Conservation (phyloP, 2,329 filamentous ascomycete species). For the Phoma herbarum region DNA sequence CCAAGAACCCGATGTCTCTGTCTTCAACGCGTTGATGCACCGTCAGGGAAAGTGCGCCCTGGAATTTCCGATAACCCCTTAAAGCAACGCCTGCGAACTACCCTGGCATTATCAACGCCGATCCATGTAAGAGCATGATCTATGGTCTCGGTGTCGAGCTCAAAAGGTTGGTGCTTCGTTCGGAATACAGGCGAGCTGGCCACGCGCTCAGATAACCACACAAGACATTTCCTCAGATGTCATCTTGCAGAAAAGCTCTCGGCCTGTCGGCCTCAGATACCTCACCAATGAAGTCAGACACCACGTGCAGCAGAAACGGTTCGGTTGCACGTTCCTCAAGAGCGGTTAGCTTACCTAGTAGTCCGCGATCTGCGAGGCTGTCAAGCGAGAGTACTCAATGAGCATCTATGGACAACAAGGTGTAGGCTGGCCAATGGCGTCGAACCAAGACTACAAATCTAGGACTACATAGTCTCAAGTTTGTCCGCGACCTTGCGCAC, state of each 20-base stretch:
- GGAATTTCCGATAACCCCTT: background rate
- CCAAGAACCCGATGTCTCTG: no score
- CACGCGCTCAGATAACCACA: background rate
- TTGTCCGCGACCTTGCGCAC: conserved; percentile 2
- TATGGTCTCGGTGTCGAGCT: no score
- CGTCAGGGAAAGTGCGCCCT: no score
- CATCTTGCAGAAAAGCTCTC: conserved; percentile 5
- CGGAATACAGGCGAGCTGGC: background rate
- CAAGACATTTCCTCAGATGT: conserved; percentile 5
- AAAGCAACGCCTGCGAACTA: background rate
- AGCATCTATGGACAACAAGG: conserved; percentile 18
- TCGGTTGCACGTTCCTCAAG: conserved; percentile 27
- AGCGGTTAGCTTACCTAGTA: conserved; percentile 28
- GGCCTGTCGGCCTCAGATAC: conserved; percentile 10
- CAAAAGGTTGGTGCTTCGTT: background rate
- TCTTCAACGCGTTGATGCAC: no score
- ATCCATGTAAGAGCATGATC: no score
- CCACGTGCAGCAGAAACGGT: conserved; percentile 26
- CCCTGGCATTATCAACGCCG: background rate
- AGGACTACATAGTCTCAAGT: conserved; percentile 12
- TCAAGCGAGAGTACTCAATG: conserved; percentile 27
- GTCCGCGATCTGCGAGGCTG: conserved; percentile 25
- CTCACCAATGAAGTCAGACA: conserved; percentile 6
- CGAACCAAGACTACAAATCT: background rate
- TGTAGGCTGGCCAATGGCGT: conserved; percentile 13